Evolutionary conservation across 2,329 filamentous ascomycete genomes (phyloP), one percentile per base, ranked within the genome.

Genomic region (Coniochaeta prunicola): DNA sequence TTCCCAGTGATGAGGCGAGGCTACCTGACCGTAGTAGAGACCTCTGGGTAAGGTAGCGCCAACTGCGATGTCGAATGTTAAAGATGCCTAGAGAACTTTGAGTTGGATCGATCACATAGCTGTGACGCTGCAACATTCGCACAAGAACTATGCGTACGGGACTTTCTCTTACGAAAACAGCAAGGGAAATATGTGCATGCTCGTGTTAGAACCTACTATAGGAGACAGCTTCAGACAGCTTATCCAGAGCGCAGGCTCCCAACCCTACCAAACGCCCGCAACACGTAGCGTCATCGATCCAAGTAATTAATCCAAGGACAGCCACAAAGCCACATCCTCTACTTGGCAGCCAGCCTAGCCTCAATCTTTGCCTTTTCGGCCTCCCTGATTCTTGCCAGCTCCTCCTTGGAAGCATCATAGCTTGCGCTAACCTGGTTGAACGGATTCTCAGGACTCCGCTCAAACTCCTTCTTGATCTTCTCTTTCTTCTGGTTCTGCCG

Each of bases 371-470:
- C 70, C 76, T 80, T 87, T 77, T 96, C 90, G 58, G 80, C 73
- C 45, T 85, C 77, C 69, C 79, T 83, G 60, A 92, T 75, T 55
- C 83, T 80, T 55, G 79, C 79, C 50, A 96, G 68, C 67, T 99
- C 93, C 4, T 91, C 90, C 74, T 84, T 88, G 24, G 81, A 83
- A 58, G 90, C 84, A 73, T 99, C 90, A 75, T 91, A 96, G 3
- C 79, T 73, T 2, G 86, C 90, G 57, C 79, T 84, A 17, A 88
- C 86, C 76, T 96, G 91, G 76, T 96, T 96, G 77, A 96, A 94
- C 15, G 94, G 94, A 73, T 99, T 99, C 67, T 97, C 93, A 1
- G 90, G 88, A 68, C 89, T 90, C 80, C 91, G 96, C 74, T 96
- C 89, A 73, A 97, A 99, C 77, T 97, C 94, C 80, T 96, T 96